Base-by-base conservation (phyloP, 306 rosid genomes). In the Prunus kanzakura region DNA sequence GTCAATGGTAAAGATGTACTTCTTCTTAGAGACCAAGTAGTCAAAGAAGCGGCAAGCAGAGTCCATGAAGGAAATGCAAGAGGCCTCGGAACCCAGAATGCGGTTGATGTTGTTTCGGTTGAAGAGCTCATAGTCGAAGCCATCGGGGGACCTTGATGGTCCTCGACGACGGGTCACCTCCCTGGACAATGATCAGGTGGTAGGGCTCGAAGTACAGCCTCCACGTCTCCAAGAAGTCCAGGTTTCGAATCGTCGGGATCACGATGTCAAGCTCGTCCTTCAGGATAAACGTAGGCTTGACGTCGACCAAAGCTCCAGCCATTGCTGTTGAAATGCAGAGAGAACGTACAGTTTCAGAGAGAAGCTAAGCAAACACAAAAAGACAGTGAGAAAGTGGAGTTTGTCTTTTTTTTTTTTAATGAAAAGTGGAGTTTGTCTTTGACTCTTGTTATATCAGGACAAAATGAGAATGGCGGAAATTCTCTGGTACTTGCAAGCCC, bases 201-300 rank as follows among this genome's bases (percentile, higher is more conserved):
- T 92, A 90, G 0, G 79, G 84, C 68, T 90, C 71, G 18, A 92
- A 90, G 81, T 82, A 92, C 4, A 86, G 87, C 71, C 96, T 80
- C 97, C 97, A 90, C 96, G 86, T 93, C 89, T 93, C 97, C 5
- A 93, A 71, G 84, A 93, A 93, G 64, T 93, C 97, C 0, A 90
- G 93, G 91, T 89, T 93, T 25, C 2, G 27, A 25, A 25, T 25
- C 90, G 15, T 25, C 2, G 96, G 97, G 75, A 93, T 93, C 22
- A 93, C 97, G 83, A 93, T 90, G 73, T 93, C 96, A 0, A 93
- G 94, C 78, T 93, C 94, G 19, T 90, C 96, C 73, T 88, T 88
- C 82, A 93, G 75, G 8, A 89, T 51, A 0, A 94, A 91, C 0
- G 81, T 77, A 1, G 91, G 79, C 15, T 55, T 55, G 0, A n/a